Conservation (phyloP, 805 yeast genomes). For the Saccharomycopsis schoenii region DNA sequence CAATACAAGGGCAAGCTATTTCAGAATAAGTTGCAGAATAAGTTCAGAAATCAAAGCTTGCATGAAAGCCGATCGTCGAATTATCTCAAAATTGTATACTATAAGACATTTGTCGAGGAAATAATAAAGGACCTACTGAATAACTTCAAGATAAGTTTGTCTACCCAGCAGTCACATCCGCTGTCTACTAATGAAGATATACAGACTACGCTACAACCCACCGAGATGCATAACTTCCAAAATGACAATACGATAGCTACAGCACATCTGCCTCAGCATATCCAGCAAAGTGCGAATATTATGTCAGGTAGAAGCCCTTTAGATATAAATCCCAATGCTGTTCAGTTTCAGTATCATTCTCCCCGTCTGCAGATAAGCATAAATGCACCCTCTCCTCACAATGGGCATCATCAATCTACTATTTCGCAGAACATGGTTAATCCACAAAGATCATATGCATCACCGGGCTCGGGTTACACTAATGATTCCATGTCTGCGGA, state of each 20-base stretch:
- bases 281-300: background rate
- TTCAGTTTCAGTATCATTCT: background rate
- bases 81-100: conserved; percentile 6
- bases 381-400: background rate
- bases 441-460: background rate
- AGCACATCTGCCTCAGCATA: background rate
- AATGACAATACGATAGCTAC: background rate
- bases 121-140: background rate
- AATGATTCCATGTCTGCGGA: conserved; percentile 1
- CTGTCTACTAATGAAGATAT: background rate
- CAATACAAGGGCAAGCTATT: conserved; percentile 7
- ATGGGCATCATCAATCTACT: background rate
- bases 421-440: background rate
- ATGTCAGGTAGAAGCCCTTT: background rate
- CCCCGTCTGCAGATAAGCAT: background rate
- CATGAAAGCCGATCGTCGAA: background rate
- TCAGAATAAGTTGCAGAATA: conserved; percentile 3
- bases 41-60: background rate
- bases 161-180: background rate
- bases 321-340: background rate
- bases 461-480: background rate
- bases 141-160: background rate
- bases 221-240: background rate
- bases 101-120: conserved; percentile 3
- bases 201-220: background rate